phyloP scores from a whole-genome alignment of 148 eudicot species.

The Rhododendron williamsianum region DNA sequence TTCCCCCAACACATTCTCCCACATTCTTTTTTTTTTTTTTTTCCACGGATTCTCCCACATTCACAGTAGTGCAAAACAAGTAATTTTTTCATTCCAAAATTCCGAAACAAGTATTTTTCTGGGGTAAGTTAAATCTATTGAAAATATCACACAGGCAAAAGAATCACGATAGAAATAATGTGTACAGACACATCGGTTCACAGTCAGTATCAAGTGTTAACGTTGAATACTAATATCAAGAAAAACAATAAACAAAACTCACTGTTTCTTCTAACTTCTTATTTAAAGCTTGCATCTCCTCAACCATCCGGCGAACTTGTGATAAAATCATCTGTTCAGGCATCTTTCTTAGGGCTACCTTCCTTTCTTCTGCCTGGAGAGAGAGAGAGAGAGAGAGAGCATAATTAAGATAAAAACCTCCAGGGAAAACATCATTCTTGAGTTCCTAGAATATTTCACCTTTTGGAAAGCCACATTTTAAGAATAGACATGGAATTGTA shows the following conservation, averaged over 20 bases:
- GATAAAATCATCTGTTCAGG: slow-evolving; percentile 84
- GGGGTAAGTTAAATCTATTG: not conserved
- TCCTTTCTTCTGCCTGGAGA: slow-evolving; percentile 55
- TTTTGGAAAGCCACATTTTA: not conserved
- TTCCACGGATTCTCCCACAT: too few relatives aligned
- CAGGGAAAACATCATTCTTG: not conserved
- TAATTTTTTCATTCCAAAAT: not conserved
- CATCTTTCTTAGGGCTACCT: slow-evolving; percentile 51
- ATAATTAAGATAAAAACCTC: not conserved
- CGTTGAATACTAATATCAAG: not conserved
- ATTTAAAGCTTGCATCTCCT: slow-evolving; percentile 85
- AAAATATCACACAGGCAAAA: not conserved
- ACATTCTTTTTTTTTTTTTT: not conserved
- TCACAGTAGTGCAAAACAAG: not conserved
- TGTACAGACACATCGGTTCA: not conserved
- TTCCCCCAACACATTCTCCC: not conserved
- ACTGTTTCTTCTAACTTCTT: slow-evolving; percentile 75
- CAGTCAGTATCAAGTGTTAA: not conserved
- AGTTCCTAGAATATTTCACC: not conserved
- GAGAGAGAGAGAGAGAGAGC: slow-evolving; percentile 1
- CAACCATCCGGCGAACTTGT: slow-evolving; percentile 86
- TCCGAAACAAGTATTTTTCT: not conserved
- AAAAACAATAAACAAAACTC: slow-evolving; percentile 23
- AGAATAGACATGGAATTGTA: not conserved
- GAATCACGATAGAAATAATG: not conserved